phyloP scores from a whole-genome alignment of 805 yeast species.

The Ogataea pini region DNA sequence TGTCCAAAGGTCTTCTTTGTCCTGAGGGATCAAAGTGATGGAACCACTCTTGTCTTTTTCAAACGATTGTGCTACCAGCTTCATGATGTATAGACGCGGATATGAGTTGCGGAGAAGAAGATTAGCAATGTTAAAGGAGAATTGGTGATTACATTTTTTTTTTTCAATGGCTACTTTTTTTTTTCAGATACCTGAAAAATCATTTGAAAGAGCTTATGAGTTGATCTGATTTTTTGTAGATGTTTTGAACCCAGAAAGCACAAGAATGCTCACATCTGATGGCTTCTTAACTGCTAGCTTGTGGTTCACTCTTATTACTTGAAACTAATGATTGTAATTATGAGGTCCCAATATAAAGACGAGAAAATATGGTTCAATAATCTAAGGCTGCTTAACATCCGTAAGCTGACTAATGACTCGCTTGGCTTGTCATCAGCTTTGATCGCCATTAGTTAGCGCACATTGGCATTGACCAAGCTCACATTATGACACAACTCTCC shows the following conservation, averaged over 20 bases:
- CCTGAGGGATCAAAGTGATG: slow-evolving; percentile 74
- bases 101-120: background rate
- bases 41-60: slow-evolving; percentile 65
- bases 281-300: too few species aligned
- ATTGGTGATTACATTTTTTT: background rate
- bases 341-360: too few species aligned
- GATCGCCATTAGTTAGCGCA: slow-evolving; percentile 57
- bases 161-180: background rate
- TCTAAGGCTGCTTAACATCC: too few species aligned
- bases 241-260: too few species aligned
- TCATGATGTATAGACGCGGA: slow-evolving; percentile 42
- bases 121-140: background rate
- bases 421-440: slow-evolving; percentile 1
- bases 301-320: too few species aligned
- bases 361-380: too few species aligned
- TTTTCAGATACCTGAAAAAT: background rate
- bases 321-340: too few species aligned
- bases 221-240: too few species aligned
- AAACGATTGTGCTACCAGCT: slow-evolving; percentile 48
- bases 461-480: slow-evolving; percentile 73
- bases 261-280: too few species aligned
- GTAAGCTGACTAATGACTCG: background rate
- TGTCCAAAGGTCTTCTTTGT: slow-evolving; percentile 89
- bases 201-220: too few species aligned
- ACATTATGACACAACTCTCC: slow-evolving; percentile 79